Conservation (phyloP, 176 grass and related monocot species). For the Neostapfia colusana region DNA sequence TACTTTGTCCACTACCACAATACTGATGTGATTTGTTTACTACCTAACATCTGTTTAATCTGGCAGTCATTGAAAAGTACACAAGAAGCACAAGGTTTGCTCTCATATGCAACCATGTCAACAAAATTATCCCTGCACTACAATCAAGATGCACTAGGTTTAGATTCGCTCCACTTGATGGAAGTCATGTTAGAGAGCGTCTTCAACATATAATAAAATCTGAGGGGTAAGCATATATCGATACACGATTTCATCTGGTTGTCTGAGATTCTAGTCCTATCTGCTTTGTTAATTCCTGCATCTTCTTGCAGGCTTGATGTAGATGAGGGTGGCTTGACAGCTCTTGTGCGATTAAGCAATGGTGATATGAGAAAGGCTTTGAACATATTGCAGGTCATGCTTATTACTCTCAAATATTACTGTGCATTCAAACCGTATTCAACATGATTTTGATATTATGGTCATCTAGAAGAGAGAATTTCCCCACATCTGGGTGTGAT, state of each 20-base stretch:
- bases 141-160: slow-evolving; percentile 98
- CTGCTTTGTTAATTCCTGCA: slow-evolving; percentile 1
- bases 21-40: slow-evolving; percentile 19
- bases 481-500: neutral
- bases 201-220: slow-evolving; percentile 89
- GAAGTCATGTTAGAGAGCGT: slow-evolving; percentile 70
- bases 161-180: slow-evolving; percentile 96
- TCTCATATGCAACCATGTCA: slow-evolving; percentile 96
- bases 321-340: slow-evolving; percentile 74
- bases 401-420: neutral
- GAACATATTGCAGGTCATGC: slow-evolving; percentile 93
- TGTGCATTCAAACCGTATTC: slow-evolving; percentile 5
- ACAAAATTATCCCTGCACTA: slow-evolving; percentile 97
- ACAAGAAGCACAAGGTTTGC: slow-evolving; percentile 99
- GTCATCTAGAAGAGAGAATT: slow-evolving; percentile 1
- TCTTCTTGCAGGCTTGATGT: slow-evolving; percentile 70
- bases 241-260: neutral
- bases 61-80: slow-evolving; percentile 91
- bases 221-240: slow-evolving; percentile 60
- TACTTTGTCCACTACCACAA: neutral
- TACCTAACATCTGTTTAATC: slow-evolving; percentile 25
- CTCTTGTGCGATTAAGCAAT: slow-evolving; percentile 78
- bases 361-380: slow-evolving; percentile 98
- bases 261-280: neutral
- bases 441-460: neutral